Evolutionary conservation across 208 protist species (phyloP).

Genomic region (Wallacemonas sp.): DNA sequence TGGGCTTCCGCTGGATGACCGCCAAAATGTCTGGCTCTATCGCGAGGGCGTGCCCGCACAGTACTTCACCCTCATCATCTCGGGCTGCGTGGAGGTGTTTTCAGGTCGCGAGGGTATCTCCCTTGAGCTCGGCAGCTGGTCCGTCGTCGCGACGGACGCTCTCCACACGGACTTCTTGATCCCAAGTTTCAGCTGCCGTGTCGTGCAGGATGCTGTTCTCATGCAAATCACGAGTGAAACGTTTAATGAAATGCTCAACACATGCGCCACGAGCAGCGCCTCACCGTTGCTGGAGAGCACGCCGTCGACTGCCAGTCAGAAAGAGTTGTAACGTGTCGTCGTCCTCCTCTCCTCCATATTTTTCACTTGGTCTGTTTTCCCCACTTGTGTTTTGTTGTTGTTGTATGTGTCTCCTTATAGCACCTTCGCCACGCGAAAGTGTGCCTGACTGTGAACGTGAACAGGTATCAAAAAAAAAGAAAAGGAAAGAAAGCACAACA

Average conservation of each 20-base stretch:
- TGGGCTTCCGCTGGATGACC: conserved; percentile 71
- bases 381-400: conserved; percentile 4
- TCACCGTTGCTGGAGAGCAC: conserved; percentile 1
- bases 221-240: conserved; percentile 81
- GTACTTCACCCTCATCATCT: conserved; percentile 86
- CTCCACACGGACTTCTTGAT: conserved; percentile 62
- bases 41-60: conserved; percentile 72
- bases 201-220: conserved; percentile 82
- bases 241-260: conserved; percentile 59
- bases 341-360: neutral
- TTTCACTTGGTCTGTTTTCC: neutral
- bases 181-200: conserved; percentile 86
- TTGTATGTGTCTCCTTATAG: neutral
- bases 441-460: no score
- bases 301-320: conserved; percentile 1
- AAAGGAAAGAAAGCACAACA: neutral
- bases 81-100: conserved; percentile 86
- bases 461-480: neutral
- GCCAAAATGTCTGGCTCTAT: conserved; percentile 92
- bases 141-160: conserved; percentile 68
- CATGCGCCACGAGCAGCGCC: neutral
- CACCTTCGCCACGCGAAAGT: no score
- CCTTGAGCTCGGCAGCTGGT: conserved; percentile 88
- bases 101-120: conserved; percentile 80
- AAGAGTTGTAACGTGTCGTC: conserved; percentile 9